Evolutionary conservation across 371 early-diverging fungal genomes (phyloP), one percentile per base, ranked within the genome.

Genomic region (Haplosporangium sp.): DNA sequence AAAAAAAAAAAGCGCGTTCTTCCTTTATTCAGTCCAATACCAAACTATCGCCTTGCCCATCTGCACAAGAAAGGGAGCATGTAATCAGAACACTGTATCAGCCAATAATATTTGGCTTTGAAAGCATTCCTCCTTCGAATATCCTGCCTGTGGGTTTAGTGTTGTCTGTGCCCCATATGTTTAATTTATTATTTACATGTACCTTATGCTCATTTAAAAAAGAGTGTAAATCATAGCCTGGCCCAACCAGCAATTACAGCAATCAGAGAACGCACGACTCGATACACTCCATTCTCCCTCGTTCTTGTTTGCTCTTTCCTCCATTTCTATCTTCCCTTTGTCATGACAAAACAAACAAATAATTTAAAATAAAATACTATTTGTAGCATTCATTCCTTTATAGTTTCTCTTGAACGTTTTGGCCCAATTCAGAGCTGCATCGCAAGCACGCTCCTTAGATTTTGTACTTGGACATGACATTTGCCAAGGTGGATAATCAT

Each of bases 61-160:
- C 53, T 27, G 35, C 17, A 9, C 42, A 53, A 39, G 53, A 52
- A 35, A n/a, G 53, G 11, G 55, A 5, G 17, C 27, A 42, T 42
- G 5, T 39, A 15, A 11, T 19, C 17, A 19, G 40, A 34, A 50
- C 38, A 37, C 19, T 44, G 61, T 53, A 27, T 56, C n/a, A 60
- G 72, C 72, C 72, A 71, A 71, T 71, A 44, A 44, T 44, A 71
- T 2, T 35, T 37, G 48, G 64, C 50, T 57, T 50, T 42, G 58
- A 34, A 50, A 38, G 61, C 72, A 71, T 65, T 71, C 65, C 72
- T 53, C 47, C 42, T 0, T 8, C 53, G 34, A 15, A 57, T 15
- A 15, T 17, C 13, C 59, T 13, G 27, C 35, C 53, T 47, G 67
- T 61, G 67, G 67, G 61, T 39, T 40, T 20, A 37, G 17, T 38